phyloP scores from a whole-genome alignment of 202 grass and related monocot genomes.

The Dendrocalamus latiflorus region DNA sequence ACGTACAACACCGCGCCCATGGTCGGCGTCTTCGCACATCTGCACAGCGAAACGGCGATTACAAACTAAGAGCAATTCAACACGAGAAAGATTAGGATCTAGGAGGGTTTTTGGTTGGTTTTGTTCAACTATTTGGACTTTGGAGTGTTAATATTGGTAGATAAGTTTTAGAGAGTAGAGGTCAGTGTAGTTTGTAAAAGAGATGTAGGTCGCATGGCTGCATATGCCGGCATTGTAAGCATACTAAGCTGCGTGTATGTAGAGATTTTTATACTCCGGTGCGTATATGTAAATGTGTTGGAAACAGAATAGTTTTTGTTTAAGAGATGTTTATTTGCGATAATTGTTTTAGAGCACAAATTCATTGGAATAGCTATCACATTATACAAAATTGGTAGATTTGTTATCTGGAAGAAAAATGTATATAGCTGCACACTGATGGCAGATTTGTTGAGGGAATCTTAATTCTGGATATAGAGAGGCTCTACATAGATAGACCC shows the following conservation, averaged over 20 bases:
- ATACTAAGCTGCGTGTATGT: too few relatives aligned
- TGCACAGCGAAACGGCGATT: neutral
- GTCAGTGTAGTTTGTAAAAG: too few relatives aligned
- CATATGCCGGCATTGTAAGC: neutral
- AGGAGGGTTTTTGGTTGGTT: neutral
- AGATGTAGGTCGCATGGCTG: neutral
- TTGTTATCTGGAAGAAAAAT: too few relatives aligned
- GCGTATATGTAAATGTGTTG: neutral
- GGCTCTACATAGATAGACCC: too few relatives aligned
- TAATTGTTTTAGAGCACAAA: too few relatives aligned
- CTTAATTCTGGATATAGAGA: too few relatives aligned
- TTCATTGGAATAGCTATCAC: too few relatives aligned
- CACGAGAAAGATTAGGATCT: neutral
- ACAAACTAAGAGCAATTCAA: neutral
- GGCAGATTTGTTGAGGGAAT: too few relatives aligned
- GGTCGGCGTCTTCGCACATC: constrained; percentile 42
- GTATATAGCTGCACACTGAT: too few relatives aligned
- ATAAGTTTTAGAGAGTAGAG: too few relatives aligned
- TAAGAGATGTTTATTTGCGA: too few relatives aligned
- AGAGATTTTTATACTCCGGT: neutral
- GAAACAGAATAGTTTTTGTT: neutral
- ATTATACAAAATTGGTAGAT: too few relatives aligned
- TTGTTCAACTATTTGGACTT: neutral
- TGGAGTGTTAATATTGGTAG: neutral
- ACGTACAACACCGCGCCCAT: constrained; percentile 47